A percentile compares a stretch with the other conserved stretches of the same genome.
phyloP scores from a whole-genome alignment of 306 rosid species.

The Corylus avellana region DNA sequence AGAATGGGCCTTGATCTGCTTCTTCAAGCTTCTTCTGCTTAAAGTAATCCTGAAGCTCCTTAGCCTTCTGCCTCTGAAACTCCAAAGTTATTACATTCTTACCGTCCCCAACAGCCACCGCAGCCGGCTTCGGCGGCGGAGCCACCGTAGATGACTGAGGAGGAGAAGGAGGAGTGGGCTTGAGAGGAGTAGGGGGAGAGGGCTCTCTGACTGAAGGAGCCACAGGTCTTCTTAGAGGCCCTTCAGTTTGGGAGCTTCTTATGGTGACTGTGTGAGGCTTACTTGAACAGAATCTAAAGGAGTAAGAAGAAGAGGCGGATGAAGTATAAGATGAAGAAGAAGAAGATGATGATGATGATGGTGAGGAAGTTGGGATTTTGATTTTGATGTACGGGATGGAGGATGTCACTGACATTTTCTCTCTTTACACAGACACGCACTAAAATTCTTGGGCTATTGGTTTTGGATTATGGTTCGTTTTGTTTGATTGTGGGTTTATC shows the following conservation, averaged over 20 bases:
- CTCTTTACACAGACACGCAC: neutral
- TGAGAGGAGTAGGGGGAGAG: constrained; percentile 56
- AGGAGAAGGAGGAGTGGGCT: constrained; percentile 57
- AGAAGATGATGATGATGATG: constrained; percentile 36
- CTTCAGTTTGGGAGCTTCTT: constrained; percentile 77
- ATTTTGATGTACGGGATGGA: constrained; percentile 70
- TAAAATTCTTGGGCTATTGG: neutral
- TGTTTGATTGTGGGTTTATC: constrained; percentile 41
- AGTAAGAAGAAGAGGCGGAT: constrained; percentile 40
- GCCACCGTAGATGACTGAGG: constrained; percentile 24
- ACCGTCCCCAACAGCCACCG: constrained; percentile 39
- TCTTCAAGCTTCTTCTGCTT: constrained; percentile 87
- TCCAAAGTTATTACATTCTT: constrained; percentile 65
- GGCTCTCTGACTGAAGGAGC: constrained; percentile 75
- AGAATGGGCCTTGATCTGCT: constrained; percentile 71
- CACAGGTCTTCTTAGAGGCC: constrained; percentile 90
- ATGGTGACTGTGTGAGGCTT: constrained; percentile 44
- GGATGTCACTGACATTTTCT: constrained; percentile 74
- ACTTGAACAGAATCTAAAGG: constrained; percentile 43
- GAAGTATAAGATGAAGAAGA: constrained; percentile 45
- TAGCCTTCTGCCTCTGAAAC: constrained; percentile 97
- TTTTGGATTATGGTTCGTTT: constrained; percentile 26
- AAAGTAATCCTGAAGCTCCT: constrained; percentile 91
- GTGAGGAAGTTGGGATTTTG: constrained; percentile 60
- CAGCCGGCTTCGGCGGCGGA: constrained; percentile 26